Evolutionary conservation across 345 rosid genomes (phyloP), one percentile per base, ranked within the genome.

Genomic region (Fremontodendron californicum): DNA sequence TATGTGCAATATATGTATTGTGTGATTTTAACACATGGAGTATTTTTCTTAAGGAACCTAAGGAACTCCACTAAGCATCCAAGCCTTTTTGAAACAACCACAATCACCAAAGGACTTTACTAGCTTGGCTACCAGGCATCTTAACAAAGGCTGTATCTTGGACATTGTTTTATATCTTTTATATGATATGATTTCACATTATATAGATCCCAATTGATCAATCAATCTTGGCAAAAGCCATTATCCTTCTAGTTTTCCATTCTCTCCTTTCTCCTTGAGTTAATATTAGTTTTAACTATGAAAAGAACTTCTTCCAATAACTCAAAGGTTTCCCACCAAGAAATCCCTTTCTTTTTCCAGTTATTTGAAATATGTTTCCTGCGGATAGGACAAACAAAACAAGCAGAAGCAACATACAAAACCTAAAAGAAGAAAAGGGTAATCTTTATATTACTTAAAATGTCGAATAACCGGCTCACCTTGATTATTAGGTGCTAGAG

Each of bases 391-490:
- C 19, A 8, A 73, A 15, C 3, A 73, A 37, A 69, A 43, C 5
- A 21, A 68, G 19, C 18, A 16, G 16, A 35, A 52, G 23, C 48
- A 58, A 27, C 25, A 57, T 21, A 42, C 9, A 27, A 51, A 69
- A 69, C 0, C 2, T 1, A 29, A 70, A 43, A 16, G 33, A 48
- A 70, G 39, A 10, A 69, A 40, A 29, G 37, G 29, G 39, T 48
- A 16, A 70, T 46, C 4, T 27, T 39, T 29, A 8, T 31, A 3
- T 42, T 19, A n/a, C n/a, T n/a, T n/a, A 43, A 67, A 62, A 58
- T 21, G 39, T 45, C 19, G 23, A 70, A 77, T 5, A 21, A 54
- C 5, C 23, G 29, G 65, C 73, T 49, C 63, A 87, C 92, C 89
- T 81, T 77, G 81, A 21, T 10, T 69, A 12, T 43, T 58, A 60